These are phyloP conservation scores for Aureobasidium lini DNA, from an alignment of 2,329 filamentous ascomycete genomes.

Conservation along the genomic window DNA sequence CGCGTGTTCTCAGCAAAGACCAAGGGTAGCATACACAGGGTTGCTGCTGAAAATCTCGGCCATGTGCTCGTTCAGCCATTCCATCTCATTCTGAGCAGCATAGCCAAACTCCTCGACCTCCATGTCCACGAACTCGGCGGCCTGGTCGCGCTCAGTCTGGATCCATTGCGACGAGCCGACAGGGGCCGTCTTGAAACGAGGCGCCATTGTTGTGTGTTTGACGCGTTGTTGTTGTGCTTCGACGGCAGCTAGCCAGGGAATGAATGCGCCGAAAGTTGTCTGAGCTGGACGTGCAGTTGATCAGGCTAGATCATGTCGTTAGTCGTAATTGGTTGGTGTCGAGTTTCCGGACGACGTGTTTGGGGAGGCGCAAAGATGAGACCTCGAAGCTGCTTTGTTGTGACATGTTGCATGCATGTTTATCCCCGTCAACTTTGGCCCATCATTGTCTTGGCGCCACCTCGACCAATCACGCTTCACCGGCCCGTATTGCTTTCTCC, in stretches of 20 bases:
- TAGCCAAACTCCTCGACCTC: constrained; percentile 92
- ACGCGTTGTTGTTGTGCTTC: constrained; percentile 20
- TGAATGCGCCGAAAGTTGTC: neutral
- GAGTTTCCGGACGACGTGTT: neutral
- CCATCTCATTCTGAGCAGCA: constrained; percentile 85
- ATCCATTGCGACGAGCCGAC: constrained; percentile 58
- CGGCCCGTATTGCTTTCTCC: neutral
- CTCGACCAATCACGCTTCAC: neutral
- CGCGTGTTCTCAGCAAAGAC: neutral
- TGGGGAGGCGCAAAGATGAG: neutral
- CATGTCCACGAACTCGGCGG: constrained; percentile 64
- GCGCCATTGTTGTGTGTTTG: constrained; percentile 19
- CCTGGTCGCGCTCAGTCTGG: constrained; percentile 71
- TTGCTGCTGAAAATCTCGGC: constrained; percentile 81
- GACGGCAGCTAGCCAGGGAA: neutral
- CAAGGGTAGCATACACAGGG: constrained; percentile 58
- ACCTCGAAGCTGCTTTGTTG: constrained; percentile 8
- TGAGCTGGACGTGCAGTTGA: constrained; percentile 2
- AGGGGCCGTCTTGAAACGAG: constrained; percentile 20
- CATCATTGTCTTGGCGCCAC: neutral
- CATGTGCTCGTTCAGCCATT: constrained; percentile 99
- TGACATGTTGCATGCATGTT: constrained; percentile 2
- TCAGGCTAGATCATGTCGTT: constrained; percentile 9
- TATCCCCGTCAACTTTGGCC: constrained; percentile 5
- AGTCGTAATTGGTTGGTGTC: neutral